Conservation (phyloP, 352 stramenopile species). For the Phytophthora gonapodyides region DNA sequence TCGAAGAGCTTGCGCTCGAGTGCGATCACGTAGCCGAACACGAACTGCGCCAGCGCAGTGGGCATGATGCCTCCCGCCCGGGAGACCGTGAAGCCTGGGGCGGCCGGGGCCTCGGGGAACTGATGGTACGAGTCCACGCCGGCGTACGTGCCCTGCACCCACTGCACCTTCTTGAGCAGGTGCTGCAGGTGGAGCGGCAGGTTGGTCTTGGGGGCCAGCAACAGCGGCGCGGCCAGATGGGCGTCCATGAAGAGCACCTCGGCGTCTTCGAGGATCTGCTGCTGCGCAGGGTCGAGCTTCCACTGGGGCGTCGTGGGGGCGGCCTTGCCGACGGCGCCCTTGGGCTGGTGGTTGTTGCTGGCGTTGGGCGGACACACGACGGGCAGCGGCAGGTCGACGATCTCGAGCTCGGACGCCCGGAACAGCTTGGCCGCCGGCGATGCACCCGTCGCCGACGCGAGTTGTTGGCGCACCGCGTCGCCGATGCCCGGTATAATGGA, state of each 20-base stretch:
- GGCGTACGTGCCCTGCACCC: slow-evolving; percentile 61
- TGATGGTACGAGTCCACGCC: slow-evolving; percentile 54
- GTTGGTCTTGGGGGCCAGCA: slow-evolving; percentile 43
- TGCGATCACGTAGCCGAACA: slow-evolving; percentile 49
- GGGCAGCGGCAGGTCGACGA: slow-evolving; percentile 42
- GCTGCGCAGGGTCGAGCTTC: slow-evolving; percentile 29
- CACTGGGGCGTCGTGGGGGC: slow-evolving; percentile 17
- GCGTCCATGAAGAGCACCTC: slow-evolving; percentile 42
- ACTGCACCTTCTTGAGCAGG: slow-evolving; percentile 50
- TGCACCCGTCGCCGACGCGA: slow-evolving; percentile 23
- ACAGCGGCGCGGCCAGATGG: slow-evolving; percentile 36
- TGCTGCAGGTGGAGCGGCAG: slow-evolving; percentile 43
- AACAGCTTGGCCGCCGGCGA: slow-evolving; percentile 33
- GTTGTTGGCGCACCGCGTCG: slow-evolving; percentile 35
- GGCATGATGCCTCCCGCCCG: slow-evolving; percentile 61
- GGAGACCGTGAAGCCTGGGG: slow-evolving; percentile 46
- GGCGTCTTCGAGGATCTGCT: slow-evolving; percentile 35
- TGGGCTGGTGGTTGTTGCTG: slow-evolving; percentile 35
- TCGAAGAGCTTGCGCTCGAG: slow-evolving; percentile 55
- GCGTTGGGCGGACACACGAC: slow-evolving; percentile 21
- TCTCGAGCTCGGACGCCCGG: slow-evolving; percentile 31
- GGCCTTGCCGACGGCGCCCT: slow-evolving; percentile 4
- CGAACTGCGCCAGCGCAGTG: slow-evolving; percentile 52
- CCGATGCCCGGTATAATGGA: slow-evolving; percentile 20
- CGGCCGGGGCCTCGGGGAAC: slow-evolving; percentile 22